These are phyloP conservation scores for Torulaspora microellipsoides DNA, from an alignment of 805 yeast genomes.

Conservation along the genomic window DNA sequence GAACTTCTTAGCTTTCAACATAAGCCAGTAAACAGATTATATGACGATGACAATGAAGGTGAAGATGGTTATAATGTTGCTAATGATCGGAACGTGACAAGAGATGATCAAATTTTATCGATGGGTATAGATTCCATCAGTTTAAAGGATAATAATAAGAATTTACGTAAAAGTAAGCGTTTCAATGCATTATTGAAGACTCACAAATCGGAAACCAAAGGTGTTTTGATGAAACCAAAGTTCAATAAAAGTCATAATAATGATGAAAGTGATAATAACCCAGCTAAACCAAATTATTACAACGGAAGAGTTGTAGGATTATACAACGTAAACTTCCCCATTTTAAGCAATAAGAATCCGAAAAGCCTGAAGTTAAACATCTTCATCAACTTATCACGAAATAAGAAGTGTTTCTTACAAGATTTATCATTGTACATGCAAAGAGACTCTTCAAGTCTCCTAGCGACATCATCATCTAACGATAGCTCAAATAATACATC, in stretches of 20 bases:
- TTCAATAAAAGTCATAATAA: neutral
- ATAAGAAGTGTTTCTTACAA: conserved; percentile 20
- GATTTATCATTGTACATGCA: conserved; percentile 17
- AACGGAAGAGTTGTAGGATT: conserved; percentile 23
- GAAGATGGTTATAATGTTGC: neutral
- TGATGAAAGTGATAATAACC: neutral
- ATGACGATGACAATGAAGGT: conserved; percentile 11
- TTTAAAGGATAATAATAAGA: neutral
- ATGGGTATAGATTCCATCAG: conserved; percentile 8
- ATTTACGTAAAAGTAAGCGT: conserved; percentile 13
- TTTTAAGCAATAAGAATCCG: conserved; percentile 22
- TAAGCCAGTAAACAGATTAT: conserved; percentile 15
- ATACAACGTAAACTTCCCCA: conserved; percentile 28
- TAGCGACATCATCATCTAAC: neutral
- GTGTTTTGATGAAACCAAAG: neutral
- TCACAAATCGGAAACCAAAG: neutral
- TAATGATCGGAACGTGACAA: neutral
- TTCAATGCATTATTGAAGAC: conserved; percentile 7
- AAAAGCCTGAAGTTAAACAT: conserved; percentile 26
- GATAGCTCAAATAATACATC: neutral
- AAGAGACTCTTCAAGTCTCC: neutral
- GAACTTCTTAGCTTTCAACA: conserved; percentile 28
- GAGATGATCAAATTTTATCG: conserved; percentile 4
- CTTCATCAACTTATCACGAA: conserved; percentile 20
- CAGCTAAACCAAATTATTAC: neutral